Conservation (phyloP, 257 asterid genomes). For the Solanum bulbocastanum region DNA sequence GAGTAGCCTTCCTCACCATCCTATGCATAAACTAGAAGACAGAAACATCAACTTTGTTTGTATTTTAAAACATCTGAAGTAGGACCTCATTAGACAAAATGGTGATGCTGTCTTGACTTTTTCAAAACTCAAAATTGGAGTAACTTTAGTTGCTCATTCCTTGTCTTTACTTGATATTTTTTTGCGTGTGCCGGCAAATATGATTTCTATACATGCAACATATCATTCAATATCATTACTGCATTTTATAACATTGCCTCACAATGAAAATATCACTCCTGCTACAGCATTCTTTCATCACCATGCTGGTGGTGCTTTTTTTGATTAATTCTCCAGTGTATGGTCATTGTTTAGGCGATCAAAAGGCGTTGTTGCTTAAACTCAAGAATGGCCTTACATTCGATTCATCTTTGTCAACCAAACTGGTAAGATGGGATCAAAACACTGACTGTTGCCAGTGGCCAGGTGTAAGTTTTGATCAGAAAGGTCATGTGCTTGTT, state of each 20-base stretch:
- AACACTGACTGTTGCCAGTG: constrained; percentile 46
- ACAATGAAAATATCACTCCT: not conserved
- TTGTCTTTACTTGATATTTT: no score
- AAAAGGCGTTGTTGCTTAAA: constrained; percentile 5
- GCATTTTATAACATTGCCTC: not conserved
- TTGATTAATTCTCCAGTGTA: not conserved
- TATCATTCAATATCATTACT: no score
- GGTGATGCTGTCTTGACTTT: no score
- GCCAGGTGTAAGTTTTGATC: constrained; percentile 47
- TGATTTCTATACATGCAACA: no score
- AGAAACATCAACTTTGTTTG: not conserved
- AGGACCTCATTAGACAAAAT: no score
- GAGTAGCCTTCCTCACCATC: not conserved
- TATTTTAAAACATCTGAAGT: not conserved
- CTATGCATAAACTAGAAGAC: not conserved
- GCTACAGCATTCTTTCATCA: not conserved
- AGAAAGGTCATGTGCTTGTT: constrained; percentile 29
- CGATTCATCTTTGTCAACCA: not conserved
- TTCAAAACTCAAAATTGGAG: no score
- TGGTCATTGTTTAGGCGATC: constrained; percentile 7
- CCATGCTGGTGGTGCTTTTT: not conserved
- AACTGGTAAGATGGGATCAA: constrained; percentile 25
- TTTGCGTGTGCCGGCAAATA: no score
- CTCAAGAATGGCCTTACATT: not conserved
- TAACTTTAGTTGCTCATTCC: no score